phyloP scores from a whole-genome alignment of 192 early-diverging fungal genomes.

The Coemansia sp. region DNA sequence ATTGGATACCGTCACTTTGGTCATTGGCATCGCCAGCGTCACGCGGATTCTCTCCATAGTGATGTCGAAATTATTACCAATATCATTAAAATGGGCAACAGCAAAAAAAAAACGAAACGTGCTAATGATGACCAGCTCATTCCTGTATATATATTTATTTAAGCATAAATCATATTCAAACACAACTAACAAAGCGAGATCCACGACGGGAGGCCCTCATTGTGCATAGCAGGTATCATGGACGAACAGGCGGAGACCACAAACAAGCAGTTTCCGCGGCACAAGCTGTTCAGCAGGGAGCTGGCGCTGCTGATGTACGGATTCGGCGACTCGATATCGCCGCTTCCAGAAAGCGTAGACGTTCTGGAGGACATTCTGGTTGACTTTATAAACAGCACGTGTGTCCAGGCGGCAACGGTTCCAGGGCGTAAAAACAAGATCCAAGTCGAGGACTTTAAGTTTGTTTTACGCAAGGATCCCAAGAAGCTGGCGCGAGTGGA shows the following conservation, averaged over 20 bases:
- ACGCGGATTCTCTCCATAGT: background rate
- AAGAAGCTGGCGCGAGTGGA: conserved; percentile 54
- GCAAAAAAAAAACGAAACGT: background rate
- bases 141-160: background rate
- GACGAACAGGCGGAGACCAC: conserved; percentile 42
- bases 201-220: background rate
- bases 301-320: conserved; percentile 50
- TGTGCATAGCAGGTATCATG: conserved; percentile 12
- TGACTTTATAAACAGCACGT: conserved; percentile 50
- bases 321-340: conserved; percentile 39
- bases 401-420: conserved; percentile 41
- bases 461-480: conserved; percentile 51
- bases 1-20: no score
- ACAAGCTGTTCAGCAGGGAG: conserved; percentile 47
- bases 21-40: background rate
- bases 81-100: background rate
- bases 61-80: background rate
- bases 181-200: background rate
- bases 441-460: conserved; percentile 50
- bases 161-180: background rate
- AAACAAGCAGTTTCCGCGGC: conserved; percentile 49
- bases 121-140: background rate
- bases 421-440: conserved; percentile 31
- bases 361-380: conserved; percentile 53
- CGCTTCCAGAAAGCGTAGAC: conserved; percentile 43